Evolutionary conservation across 169 alveolate genomes (phyloP).

Genomic region (Eimeria maxima): DNA sequence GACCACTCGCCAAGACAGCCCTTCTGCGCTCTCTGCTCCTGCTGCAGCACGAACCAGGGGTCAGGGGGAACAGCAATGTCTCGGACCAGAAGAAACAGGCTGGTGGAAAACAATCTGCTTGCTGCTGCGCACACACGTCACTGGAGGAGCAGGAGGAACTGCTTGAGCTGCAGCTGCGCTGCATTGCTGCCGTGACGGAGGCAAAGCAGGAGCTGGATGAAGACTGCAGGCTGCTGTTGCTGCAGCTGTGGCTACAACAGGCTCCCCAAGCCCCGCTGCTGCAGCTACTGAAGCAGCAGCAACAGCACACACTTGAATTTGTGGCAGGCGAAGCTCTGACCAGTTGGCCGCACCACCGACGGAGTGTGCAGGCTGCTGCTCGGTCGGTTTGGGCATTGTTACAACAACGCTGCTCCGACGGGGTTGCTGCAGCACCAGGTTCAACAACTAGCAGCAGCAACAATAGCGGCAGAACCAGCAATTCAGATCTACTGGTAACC

Average conservation of each 20-base stretch:
- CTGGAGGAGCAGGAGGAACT: constrained; percentile 22
- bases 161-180: constrained; percentile 33
- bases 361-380: constrained; percentile 43
- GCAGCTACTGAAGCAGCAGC: background rate
- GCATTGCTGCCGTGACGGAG: constrained; percentile 22
- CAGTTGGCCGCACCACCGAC: constrained; percentile 58
- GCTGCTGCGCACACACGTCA: constrained; percentile 11
- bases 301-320: background rate
- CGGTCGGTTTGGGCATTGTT: constrained; percentile 63
- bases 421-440: constrained; percentile 19
- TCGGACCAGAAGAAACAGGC: constrained; percentile 2
- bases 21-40: constrained; percentile 55
- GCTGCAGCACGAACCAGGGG: constrained; percentile 56
- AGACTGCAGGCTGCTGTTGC: background rate
- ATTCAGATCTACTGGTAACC: background rate
- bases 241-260: background rate
- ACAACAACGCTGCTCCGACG: constrained; percentile 72
- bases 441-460: constrained; percentile 33
- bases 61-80: background rate
- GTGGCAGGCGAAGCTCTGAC: constrained; percentile 56
- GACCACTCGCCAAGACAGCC: background rate
- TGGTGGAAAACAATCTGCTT: background rate
- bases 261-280: constrained; percentile 8
- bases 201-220: background rate
- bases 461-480: constrained; percentile 2